Percentiles rank a stretch among this genome's conserved stretches.
Evolutionary conservation across 495 filamentous ascomycete genomes (phyloP).

Genomic region (Xanthoparmelia taractica): DNA sequence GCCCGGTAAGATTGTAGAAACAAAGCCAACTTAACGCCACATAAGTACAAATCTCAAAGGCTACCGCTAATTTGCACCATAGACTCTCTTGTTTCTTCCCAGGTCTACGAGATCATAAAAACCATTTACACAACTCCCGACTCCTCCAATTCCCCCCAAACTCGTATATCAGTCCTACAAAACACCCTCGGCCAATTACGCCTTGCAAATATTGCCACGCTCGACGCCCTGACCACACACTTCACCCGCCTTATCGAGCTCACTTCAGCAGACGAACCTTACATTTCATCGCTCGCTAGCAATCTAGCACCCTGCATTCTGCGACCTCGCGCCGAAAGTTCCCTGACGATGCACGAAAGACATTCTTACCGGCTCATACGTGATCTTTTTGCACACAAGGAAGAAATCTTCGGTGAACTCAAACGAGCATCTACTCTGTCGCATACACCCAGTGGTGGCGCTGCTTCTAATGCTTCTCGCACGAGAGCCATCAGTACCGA

Average conservation of each 20-base stretch:
- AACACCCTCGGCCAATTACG: conserved; percentile 91
- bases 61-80: conserved; percentile 13
- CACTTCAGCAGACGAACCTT: conserved; percentile 89
- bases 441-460: conserved; percentile 46
- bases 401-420: conserved; percentile 88
- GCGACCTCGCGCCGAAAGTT: conserved; percentile 75
- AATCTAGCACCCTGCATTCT: conserved; percentile 80
- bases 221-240: conserved; percentile 96
- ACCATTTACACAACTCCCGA: conserved; percentile 65
- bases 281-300: conserved; percentile 67
- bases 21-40: background rate
- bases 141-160: conserved; percentile 59
- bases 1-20: conserved; percentile 51
- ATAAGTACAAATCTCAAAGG: background rate
- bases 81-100: conserved; percentile 96
- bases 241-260: conserved; percentile 95
- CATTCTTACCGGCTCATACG: conserved; percentile 87
- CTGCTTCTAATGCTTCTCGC: conserved; percentile 37
- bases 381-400: conserved; percentile 89
- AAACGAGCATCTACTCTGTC: conserved; percentile 75
- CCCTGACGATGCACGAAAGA: conserved; percentile 89
- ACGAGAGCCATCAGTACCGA: conserved; percentile 89
- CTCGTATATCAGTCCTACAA: conserved; percentile 85
- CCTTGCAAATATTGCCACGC: conserved; percentile 94
- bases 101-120: conserved; percentile 98